Evolutionary conservation across 148 eudicot genomes (phyloP).

Genomic region (Silene uniflora): DNA sequence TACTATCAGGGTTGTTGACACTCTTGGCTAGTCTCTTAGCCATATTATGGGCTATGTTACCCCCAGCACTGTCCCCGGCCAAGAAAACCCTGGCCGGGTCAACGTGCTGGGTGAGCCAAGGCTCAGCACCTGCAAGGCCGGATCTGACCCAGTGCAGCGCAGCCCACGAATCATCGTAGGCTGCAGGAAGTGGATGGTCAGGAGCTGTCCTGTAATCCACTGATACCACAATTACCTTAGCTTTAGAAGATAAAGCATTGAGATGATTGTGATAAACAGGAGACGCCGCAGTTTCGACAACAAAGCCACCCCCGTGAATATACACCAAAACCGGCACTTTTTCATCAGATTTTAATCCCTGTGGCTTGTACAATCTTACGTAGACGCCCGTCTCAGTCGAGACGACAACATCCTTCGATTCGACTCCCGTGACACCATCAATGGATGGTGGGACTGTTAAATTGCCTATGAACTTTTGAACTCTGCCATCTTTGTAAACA

Average conservation of each 20-base stretch:
- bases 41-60: slow-evolving; percentile 39
- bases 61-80: slow-evolving; percentile 63
- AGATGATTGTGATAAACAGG: slow-evolving; percentile 24
- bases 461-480: slow-evolving; percentile 26
- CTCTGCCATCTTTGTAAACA: slow-evolving; percentile 40
- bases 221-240: slow-evolving; percentile 32
- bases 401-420: slow-evolving; percentile 37
- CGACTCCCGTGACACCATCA: slow-evolving; percentile 28
- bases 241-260: slow-evolving; percentile 15
- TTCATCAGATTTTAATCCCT: background rate
- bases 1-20: background rate
- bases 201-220: slow-evolving; percentile 48
- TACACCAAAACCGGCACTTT: slow-evolving; percentile 19
- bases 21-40: slow-evolving; percentile 18
- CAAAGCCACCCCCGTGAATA: slow-evolving; percentile 37
- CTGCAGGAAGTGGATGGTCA: slow-evolving; percentile 36
- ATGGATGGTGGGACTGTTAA: slow-evolving; percentile 27
- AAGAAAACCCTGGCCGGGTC: slow-evolving; percentile 35
- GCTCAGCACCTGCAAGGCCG: slow-evolving; percentile 16
- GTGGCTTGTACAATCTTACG: slow-evolving; percentile 37
- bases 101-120: slow-evolving; percentile 30
- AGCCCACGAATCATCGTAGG: slow-evolving; percentile 36
- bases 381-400: slow-evolving; percentile 19
- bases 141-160: slow-evolving; percentile 31
- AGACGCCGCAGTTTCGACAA: slow-evolving; percentile 25